These are phyloP conservation scores for Colletotrichum lini DNA, from an alignment of 2,329 filamentous ascomycete species.

Conservation along the genomic window DNA sequence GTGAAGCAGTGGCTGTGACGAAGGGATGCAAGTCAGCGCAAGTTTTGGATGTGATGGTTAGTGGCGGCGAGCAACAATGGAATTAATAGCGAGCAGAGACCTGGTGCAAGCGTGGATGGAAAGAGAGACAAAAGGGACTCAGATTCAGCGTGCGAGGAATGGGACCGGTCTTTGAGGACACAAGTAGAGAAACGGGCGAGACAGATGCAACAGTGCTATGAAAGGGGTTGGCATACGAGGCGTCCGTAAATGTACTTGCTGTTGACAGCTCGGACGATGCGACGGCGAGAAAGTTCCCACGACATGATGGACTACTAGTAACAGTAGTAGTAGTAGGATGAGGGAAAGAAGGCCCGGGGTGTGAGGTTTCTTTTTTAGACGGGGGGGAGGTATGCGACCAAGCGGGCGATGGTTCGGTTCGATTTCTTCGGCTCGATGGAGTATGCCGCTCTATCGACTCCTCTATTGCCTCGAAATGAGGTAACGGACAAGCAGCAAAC, in stretches of 20 bases:
- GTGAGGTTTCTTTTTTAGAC: neutral
- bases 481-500: slow-evolving; percentile 24
- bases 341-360: slow-evolving; percentile 44
- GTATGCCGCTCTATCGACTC: slow-evolving; percentile 16
- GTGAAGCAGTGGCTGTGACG: slow-evolving; percentile 84
- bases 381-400: neutral
- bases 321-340: no score
- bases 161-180: slow-evolving; percentile 7
- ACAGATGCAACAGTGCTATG: slow-evolving; percentile 20
- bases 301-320: slow-evolving; percentile 59
- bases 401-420: slow-evolving; percentile 27
- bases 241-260: slow-evolving; percentile 81
- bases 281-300: slow-evolving; percentile 72
- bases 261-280: slow-evolving; percentile 76
- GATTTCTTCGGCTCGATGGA: slow-evolving; percentile 12
- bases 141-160: slow-evolving; percentile 21
- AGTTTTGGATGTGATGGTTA: neutral
- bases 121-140: slow-evolving; percentile 22
- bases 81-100: neutral
- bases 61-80: neutral
- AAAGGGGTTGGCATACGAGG: slow-evolving; percentile 69
- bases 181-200: neutral
- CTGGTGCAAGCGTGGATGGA: neutral
- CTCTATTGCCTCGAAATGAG: slow-evolving; percentile 29
- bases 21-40: slow-evolving; percentile 23